Base-by-base conservation (phyloP, 768 basidiomycete species). In the Serendipita sp. region DNA sequence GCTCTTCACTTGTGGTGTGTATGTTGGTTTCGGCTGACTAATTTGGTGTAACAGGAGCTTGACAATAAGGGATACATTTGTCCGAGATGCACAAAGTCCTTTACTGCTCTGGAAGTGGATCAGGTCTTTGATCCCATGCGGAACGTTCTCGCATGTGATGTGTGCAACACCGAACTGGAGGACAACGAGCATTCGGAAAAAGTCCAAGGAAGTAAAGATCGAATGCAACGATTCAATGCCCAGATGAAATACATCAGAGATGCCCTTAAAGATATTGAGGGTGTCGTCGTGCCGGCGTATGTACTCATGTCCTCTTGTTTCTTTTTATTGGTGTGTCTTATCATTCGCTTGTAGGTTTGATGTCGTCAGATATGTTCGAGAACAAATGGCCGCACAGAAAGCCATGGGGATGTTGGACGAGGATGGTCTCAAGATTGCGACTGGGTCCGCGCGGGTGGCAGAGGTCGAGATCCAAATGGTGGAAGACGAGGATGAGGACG, bases 61-160 rank as follows among this genome's bases (percentile, higher is more conserved):
- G 91, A 94, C 65, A 90, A 93, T 71, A 90, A 95, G 74, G 96
- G 95, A n/a, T 98, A 96, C 72, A 84, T 94, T 64, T 99, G 95
- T 72, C 86, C 92, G 1, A 82, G 83, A 67, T 97, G 94, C 76
- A 81, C 82, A 64, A 83, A 84, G 68, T 82, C 83, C 0, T 99
- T 91, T 72, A 81, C 86, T 1, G 83, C 90, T 0, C 77, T 99
- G 14, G 92, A 98, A 65, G 87, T 85, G 56, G 84, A 88, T 74
- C 83, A 81, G 66, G 77, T 97, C 56, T 84, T 91, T 77, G 88
- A 93, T 72, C 83, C 82, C 65, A 53, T 71, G 38, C 77, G 75
- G 24, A 82, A 82, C 62, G 74, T 80, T 4, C 82, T 98, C 67
- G 77, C 84, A 28, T 99, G 96, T 72, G 92, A 95, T 71, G 82